Percentiles rank a stretch among this genome's conserved stretches.
Evolutionary conservation across 2,329 filamentous ascomycete genomes (phyloP).

Genomic region (Tolypocladium album): DNA sequence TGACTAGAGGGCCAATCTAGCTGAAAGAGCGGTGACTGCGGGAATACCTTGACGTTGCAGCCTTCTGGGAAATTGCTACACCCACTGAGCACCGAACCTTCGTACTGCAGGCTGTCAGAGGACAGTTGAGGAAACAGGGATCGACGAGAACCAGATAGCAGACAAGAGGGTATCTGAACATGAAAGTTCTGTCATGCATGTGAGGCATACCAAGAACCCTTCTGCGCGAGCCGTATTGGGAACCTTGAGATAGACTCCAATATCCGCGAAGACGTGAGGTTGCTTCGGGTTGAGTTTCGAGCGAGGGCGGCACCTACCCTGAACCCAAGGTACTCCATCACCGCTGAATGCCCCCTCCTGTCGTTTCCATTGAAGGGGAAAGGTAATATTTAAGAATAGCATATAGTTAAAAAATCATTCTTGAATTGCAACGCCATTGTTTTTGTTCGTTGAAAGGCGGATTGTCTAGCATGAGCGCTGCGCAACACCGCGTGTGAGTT

Average conservation of each 20-base stretch:
- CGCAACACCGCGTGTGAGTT: background rate
- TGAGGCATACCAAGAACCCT: too few species aligned
- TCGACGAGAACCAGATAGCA: too few species aligned
- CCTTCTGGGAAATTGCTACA: too few species aligned
- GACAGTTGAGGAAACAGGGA: too few species aligned
- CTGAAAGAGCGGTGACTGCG: background rate
- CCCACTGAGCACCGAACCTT: too few species aligned
- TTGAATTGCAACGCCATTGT: background rate
- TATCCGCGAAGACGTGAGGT: too few species aligned
- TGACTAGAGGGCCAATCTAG: background rate
- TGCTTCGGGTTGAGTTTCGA: background rate
- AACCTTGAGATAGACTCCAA: background rate
- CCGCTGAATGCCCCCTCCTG: background rate
- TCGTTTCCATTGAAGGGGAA: background rate
- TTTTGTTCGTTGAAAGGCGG: background rate
- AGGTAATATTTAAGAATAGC: too few species aligned
- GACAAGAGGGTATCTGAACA: too few species aligned
- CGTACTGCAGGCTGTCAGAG: too few species aligned
- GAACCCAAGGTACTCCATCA: background rate
- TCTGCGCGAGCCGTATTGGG: background rate
- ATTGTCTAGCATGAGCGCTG: background rate
- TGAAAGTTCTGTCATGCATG: too few species aligned
- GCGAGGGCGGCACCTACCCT: background rate
- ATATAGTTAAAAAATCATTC: background rate
- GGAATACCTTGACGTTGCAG: background rate